Conservation (phyloP, 1,284 basidiomycete species). For the Taiwanofungus camphoratus region DNA sequence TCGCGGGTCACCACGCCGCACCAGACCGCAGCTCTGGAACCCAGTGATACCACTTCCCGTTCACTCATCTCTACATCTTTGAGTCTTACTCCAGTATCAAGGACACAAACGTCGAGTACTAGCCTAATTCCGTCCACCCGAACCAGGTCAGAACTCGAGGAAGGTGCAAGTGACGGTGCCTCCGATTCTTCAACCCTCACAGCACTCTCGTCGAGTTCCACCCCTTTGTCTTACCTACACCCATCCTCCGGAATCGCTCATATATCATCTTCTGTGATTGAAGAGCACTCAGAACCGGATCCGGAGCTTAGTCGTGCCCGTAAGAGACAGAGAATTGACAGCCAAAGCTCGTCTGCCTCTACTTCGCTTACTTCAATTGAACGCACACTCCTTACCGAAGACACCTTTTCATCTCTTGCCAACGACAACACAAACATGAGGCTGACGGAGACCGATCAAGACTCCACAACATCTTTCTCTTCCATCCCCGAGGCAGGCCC, state of each 20-base stretch:
- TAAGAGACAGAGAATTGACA: slow-evolving; percentile 66
- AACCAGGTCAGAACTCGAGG: slow-evolving; percentile 56
- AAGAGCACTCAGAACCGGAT: slow-evolving; percentile 30
- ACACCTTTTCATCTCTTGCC: slow-evolving; percentile 19
- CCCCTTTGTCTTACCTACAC: slow-evolving; percentile 23
- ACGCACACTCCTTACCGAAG: slow-evolving; percentile 26
- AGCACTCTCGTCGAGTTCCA: slow-evolving; percentile 21
- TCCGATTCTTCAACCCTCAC: slow-evolving; percentile 19
- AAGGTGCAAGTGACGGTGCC: slow-evolving; percentile 34
- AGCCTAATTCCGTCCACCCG: slow-evolving; percentile 58
- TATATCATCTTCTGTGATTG: slow-evolving; percentile 9
- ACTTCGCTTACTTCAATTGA: slow-evolving; percentile 25
- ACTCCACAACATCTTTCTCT: slow-evolving; percentile 42
- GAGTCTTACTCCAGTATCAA: slow-evolving; percentile 18
- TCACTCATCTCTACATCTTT: slow-evolving; percentile 24
- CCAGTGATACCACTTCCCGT: slow-evolving; percentile 24
- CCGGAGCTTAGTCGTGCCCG: slow-evolving; percentile 48
- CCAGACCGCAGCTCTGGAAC: slow-evolving; percentile 41
- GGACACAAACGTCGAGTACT: slow-evolving; percentile 22
- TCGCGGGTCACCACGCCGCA: slow-evolving; percentile 45
- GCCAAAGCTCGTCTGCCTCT: slow-evolving; percentile 25
- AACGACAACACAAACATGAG: slow-evolving; percentile 43
- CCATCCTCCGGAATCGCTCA: slow-evolving; percentile 18
- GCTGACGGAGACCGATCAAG: slow-evolving; percentile 49
- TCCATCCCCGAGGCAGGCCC: slow-evolving; percentile 45